phyloP scores from a whole-genome alignment of 345 rosid species.

The Streptanthus diversifolius region DNA sequence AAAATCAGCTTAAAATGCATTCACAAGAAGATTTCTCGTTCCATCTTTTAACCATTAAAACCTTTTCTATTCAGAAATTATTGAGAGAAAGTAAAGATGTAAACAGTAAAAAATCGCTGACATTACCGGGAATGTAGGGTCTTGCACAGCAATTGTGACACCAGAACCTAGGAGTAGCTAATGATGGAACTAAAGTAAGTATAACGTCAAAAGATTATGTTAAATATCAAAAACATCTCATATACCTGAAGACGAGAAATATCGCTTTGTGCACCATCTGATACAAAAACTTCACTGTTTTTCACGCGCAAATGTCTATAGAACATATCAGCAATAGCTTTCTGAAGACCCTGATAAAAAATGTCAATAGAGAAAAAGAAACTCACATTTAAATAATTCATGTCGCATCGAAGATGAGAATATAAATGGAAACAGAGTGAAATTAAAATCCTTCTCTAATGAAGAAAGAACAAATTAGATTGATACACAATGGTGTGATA shows the following conservation, averaged over 20 bases:
- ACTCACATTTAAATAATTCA: neutral
- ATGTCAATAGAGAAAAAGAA: neutral
- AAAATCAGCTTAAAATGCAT: neutral
- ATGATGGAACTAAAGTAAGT: slow-evolving; percentile 18
- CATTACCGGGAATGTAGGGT: slow-evolving; percentile 60
- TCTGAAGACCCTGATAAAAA: slow-evolving; percentile 40
- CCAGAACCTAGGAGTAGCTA: slow-evolving; percentile 56
- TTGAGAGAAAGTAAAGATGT: neutral
- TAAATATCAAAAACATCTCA: neutral
- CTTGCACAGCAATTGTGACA: slow-evolving; percentile 56
- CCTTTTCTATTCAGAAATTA: neutral
- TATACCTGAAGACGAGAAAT: slow-evolving; percentile 60
- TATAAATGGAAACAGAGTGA: neutral
- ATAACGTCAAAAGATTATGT: neutral
- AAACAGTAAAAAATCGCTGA: neutral
- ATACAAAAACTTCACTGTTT: slow-evolving; percentile 54
- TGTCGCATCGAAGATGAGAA: neutral
- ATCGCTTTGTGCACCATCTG: slow-evolving; percentile 69
- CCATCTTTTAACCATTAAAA: neutral
- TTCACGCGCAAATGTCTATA: slow-evolving; percentile 44
- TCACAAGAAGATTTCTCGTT: neutral
- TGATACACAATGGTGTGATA: neutral
- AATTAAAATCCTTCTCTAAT: neutral
- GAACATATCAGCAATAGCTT: slow-evolving; percentile 51
- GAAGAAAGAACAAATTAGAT: neutral